phyloP scores from a whole-genome alignment of 129 eudicot genomes.

The Calendula officinalis region DNA sequence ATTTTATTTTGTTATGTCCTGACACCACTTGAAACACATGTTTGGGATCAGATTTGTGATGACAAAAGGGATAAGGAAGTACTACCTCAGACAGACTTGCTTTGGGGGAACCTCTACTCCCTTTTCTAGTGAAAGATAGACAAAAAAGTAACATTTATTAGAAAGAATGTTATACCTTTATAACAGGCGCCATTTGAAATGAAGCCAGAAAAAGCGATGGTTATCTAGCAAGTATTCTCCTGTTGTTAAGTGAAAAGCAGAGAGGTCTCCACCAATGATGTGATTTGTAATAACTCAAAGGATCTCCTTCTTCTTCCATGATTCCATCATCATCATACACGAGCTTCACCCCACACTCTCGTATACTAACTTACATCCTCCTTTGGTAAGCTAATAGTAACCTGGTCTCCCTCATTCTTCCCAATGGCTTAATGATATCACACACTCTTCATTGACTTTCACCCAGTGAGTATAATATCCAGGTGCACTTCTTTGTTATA shows the following conservation, averaged over 20 bases:
- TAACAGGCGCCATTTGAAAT: background rate
- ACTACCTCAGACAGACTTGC: no score
- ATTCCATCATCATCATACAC: slow-evolving; percentile 9
- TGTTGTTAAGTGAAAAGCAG: slow-evolving; percentile 5
- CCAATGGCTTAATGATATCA: slow-evolving; percentile 3
- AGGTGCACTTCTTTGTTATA: slow-evolving; percentile 11
- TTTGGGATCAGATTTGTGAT: no score
- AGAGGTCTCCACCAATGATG: slow-evolving; percentile 13
- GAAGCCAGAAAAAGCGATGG: background rate
- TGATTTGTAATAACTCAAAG: slow-evolving; percentile 16
- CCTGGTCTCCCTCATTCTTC: slow-evolving; percentile 20
- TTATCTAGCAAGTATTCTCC: slow-evolving; percentile 8
- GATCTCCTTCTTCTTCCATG: slow-evolving; percentile 3
- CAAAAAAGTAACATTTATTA: background rate
- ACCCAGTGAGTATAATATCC: background rate
- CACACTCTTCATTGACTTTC: background rate
- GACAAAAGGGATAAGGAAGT: no score
- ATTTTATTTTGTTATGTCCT: no score
- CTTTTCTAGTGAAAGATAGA: no score
- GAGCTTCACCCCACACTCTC: slow-evolving; percentile 3
- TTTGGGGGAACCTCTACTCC: no score
- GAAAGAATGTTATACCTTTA: background rate
- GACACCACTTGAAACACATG: no score
- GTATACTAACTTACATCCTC: background rate
- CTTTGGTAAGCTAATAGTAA: background rate